Evolutionary conservation across 352 stramenopile species (phyloP), one percentile per base, ranked within the genome.

Genomic region (Phytophthora agathidicida): DNA sequence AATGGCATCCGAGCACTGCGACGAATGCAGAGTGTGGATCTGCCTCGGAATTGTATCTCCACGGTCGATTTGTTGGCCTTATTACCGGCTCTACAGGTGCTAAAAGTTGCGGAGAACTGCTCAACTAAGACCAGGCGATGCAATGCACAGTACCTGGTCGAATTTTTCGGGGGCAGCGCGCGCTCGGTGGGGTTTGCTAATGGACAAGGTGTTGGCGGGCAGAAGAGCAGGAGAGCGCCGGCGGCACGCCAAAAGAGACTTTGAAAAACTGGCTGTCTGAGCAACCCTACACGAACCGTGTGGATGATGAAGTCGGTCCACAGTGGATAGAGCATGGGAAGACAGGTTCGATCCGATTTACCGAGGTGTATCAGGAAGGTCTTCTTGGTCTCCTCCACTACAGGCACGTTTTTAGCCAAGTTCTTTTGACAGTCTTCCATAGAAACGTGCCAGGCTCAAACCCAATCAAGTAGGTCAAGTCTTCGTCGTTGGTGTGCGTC

Each of bases 101-200:
- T 91, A 20, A 77, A 82, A 45, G 65, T 83, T 2, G 57, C 78
- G 3, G 72, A 86, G 45, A 91, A 91, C 48, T 57, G 30, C 44
- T 31, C 24, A 53, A 59, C 46, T 48, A 53, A 47, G 42, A 39
- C 46, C 11, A 32, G n/a, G n/a, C n/a, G 31, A n/a, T 7, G 6
- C 16, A 11, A 13, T 5, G 7, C n/a, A 39, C 33, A 19, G 17
- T 53, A 33, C 51, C 35, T 53, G 22, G 8, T n/a, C 38, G 27
- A 65, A 45, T 64, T 65, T 53, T 53, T 46, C 37, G 19, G 49
- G 33, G 33, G 37, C 55, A 56, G 44, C 37, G 24, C 46, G 32
- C 42, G 35, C 17, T 27, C 27, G 48, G 23, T 45, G 51, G 17
- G 16, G 16, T 65, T 59, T 45, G 47, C 30, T 69, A 64, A 49